Conservation (phyloP, 192 early-diverging fungal species). For the Umbelopsis vinacea region DNA sequence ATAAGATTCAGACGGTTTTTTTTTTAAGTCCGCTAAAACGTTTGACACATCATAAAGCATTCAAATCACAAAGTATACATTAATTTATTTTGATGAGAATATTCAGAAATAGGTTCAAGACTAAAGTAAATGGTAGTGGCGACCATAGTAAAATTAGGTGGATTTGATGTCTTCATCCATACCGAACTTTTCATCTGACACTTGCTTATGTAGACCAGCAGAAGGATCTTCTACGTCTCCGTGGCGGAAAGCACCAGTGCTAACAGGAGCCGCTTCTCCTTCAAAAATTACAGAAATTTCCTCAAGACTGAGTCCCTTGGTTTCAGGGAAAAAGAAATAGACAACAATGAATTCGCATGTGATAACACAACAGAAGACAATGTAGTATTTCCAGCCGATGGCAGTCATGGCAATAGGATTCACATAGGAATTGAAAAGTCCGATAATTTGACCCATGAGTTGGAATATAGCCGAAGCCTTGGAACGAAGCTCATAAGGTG, state of each 20-base stretch:
- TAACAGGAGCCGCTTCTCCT: not conserved
- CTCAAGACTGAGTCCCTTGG: slow-evolving; percentile 76
- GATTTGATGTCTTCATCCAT: not conserved
- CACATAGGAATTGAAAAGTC: slow-evolving; percentile 25
- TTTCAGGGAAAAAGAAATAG: slow-evolving; percentile 79
- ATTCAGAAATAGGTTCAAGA: not conserved
- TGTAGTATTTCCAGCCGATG: slow-evolving; percentile 29
- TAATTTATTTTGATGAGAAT: too few relatives aligned
- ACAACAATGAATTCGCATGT: slow-evolving; percentile 27
- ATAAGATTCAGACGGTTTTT: too few relatives aligned
- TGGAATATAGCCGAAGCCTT: slow-evolving; percentile 19
- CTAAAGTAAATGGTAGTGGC: not conserved
- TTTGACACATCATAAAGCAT: too few relatives aligned
- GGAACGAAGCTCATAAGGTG: slow-evolving; percentile 19
- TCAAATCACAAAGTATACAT: too few relatives aligned
- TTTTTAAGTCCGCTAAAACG: too few relatives aligned
- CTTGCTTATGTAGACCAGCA: not conserved
- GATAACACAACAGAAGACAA: slow-evolving; percentile 16
- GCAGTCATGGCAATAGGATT: slow-evolving; percentile 28
- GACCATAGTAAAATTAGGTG: not conserved
- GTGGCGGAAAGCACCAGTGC: not conserved
- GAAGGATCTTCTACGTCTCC: not conserved
- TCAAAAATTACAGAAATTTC: slow-evolving; percentile 52
- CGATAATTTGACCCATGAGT: slow-evolving; percentile 19
- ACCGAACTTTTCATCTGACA: not conserved